phyloP scores from a whole-genome alignment of 768 basidiomycete genomes.

The Suillus cothurnatus region DNA sequence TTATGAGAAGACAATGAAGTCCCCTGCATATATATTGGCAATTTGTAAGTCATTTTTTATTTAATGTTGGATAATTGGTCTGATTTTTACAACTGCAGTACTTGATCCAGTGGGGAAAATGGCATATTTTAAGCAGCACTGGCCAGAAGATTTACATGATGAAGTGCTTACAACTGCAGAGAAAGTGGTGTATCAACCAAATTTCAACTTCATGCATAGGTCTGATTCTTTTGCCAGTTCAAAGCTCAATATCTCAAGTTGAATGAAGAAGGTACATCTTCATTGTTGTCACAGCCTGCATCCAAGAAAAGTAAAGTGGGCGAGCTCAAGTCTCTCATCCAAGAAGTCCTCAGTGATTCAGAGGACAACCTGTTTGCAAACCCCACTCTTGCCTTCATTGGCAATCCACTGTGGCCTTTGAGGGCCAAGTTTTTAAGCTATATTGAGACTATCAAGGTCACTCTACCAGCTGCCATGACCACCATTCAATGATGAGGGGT shows the following conservation, averaged over 20 bases:
- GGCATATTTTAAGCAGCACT: slow-evolving; percentile 28
- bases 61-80: neutral
- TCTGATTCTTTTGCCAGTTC: slow-evolving; percentile 16
- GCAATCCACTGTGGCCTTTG: slow-evolving; percentile 19
- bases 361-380: slow-evolving; percentile 9
- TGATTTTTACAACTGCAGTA: slow-evolving; percentile 14
- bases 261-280: neutral
- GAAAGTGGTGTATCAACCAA: slow-evolving; percentile 16
- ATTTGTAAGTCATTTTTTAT: neutral
- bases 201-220: too few species aligned
- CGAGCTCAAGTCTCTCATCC: neutral
- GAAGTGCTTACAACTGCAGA: slow-evolving; percentile 18
- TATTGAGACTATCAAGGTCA: slow-evolving; percentile 6
- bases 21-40: neutral
- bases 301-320: slow-evolving; percentile 8
- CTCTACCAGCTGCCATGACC: slow-evolving; percentile 19
- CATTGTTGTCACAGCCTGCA: neutral
- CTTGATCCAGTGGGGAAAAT: slow-evolving; percentile 27
- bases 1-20: neutral
- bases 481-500: slow-evolving; percentile 40
- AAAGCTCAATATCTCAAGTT: slow-evolving; percentile 11
- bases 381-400: neutral
- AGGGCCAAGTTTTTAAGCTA: slow-evolving; percentile 25
- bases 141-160: slow-evolving; percentile 20
- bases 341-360: slow-evolving; percentile 12